Evolutionary conservation across 2,329 filamentous ascomycete genomes (phyloP).

Genomic region (Didymella arachidicola): DNA sequence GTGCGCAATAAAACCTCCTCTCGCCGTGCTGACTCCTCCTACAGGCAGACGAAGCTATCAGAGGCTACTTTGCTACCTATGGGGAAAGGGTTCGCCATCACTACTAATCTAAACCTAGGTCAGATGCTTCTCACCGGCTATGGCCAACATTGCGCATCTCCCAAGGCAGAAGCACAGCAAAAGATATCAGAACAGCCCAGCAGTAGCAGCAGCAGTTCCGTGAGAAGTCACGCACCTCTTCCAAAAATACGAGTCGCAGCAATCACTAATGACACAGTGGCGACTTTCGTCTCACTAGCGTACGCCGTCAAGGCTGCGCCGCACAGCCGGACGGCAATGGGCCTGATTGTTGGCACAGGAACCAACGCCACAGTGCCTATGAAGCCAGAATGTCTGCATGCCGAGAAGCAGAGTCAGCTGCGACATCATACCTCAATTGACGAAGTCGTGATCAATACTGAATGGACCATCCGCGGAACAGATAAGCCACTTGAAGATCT

Average conservation of each 20-base stretch:
- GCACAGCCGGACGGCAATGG: conserved; percentile 75
- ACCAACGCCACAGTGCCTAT: conserved; percentile 83
- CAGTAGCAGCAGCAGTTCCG: conserved; percentile 13
- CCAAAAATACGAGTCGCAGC: conserved; percentile 75
- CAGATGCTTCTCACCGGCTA: conserved; percentile 68
- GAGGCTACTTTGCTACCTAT: conserved; percentile 71
- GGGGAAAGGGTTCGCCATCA: conserved; percentile 74
- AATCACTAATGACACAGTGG: conserved; percentile 83
- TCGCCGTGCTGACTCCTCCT: conserved; percentile 18
- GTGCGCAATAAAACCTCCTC: conserved; percentile 7
- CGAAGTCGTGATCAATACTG: conserved; percentile 81
- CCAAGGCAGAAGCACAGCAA: conserved; percentile 36
- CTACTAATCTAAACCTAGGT: conserved; percentile 67
- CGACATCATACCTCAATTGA: conserved; percentile 54
- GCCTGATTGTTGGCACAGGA: conserved; percentile 81
- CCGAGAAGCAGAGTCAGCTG: conserved; percentile 62
- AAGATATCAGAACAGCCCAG: conserved; percentile 42
- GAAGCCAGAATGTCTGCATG: conserved; percentile 67
- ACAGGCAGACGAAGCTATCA: conserved; percentile 65
- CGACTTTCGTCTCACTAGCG: conserved; percentile 78
- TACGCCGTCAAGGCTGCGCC: conserved; percentile 70
- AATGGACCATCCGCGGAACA: conserved; percentile 82
- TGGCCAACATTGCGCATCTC: conserved; percentile 58
- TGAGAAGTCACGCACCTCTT: conserved; percentile 46
- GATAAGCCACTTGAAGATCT: conserved; percentile 70